Base-by-base conservation (phyloP, 2,329 filamentous ascomycete genomes). In the Beauveria asiatica region DNA sequence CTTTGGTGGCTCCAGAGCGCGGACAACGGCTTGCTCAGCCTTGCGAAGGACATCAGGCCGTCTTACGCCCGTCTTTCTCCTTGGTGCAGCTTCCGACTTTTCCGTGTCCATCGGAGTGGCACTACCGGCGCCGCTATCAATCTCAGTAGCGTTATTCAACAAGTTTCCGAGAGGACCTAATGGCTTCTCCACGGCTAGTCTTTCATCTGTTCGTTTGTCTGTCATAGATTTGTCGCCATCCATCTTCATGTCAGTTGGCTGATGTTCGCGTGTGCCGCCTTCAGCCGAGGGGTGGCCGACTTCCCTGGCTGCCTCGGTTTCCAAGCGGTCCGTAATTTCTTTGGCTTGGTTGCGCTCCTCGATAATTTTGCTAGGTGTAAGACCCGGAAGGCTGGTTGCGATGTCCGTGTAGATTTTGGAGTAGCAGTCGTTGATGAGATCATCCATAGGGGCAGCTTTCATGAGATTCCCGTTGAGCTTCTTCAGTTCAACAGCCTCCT, bases 361-460 rank as follows among this genome's bases (percentile, higher is more conserved):
- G 64, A 76, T 77, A 59, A 78, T 72, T 61, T 73, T 70, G 62
- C 78, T 73, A 23, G 81, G 75, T 50, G 80, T 74, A n/a, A 73
- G 70, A 30, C 78, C 77, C 0, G 82, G 81, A 2, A 91, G 74
- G 3, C 77, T 78, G 46, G 82, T 82, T 2, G 84, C 84, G 53
- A 92, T 76, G 33, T 87, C 83, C 19, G 81, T 79, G 69, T 90
- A 94, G 17, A 96, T 78, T 53, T 85, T 81, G 1, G 90, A 88
- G 72, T 96, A 99, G 53, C 89, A 86, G 73, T 99, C 94, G 23
- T 87, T 89, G 65, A 97, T 89, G n/a, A 97, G 81, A 68, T 99
- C 94, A 67, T 99, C 94, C 49, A 97, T 93, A 10, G 87, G 80
- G 0, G 85, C 83, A 0, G 88, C 83, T 73, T 96, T 97, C 83